Base-by-base conservation (phyloP, 148 eudicot species). In the Vaccinium macrocarpon region DNA sequence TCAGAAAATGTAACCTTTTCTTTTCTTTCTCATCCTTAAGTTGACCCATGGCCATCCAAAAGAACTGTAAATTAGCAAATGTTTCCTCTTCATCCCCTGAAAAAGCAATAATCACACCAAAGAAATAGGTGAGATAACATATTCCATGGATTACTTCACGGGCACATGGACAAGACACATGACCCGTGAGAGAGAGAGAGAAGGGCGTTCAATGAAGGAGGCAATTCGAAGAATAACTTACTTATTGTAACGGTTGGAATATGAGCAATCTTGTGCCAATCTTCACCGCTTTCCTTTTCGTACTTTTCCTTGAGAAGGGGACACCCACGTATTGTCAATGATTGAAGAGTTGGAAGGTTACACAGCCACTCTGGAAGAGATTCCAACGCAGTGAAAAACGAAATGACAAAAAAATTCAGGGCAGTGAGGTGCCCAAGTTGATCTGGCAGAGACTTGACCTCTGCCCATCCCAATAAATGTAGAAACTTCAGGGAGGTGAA, bases 191-290 rank as follows among this genome's bases (percentile, higher is more conserved):
- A 18, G 61, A 56, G 61, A 57, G 62, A 57, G 21, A 57, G 62
- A 57, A n/a, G 5, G 38, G 4, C 38, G 2, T 35, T 56, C 61
- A 56, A 15, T 57, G 7, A 8, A 61, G 8, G 3, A 61, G 0
- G 4, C 7, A 64, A 9, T 64, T 35, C 1, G 0, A 64, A 64
- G 70, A 64, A n/a, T 10, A n/a, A 23, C 1, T 64, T 64, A 64
- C 70, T 4, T 9, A 64, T 64, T 0, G 0, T 0, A 10, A 62
- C n/a, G 0, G 0, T 0, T 10, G 70, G 70, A 23, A 64, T 64
- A 64, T 23, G 32, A 9, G 29, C 14, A 23, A 23, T 64, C 70
- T 64, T 23, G 32, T 8, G 29, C 70, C 29, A 64, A 64, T 64
- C 70, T 64, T 64, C 70, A 15, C 70, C 32, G 32, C 10, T 23